These are phyloP conservation scores for Tetrahymena elliotti DNA, from an alignment of 73 alveolate genomes.

Conservation along the genomic window DNA sequence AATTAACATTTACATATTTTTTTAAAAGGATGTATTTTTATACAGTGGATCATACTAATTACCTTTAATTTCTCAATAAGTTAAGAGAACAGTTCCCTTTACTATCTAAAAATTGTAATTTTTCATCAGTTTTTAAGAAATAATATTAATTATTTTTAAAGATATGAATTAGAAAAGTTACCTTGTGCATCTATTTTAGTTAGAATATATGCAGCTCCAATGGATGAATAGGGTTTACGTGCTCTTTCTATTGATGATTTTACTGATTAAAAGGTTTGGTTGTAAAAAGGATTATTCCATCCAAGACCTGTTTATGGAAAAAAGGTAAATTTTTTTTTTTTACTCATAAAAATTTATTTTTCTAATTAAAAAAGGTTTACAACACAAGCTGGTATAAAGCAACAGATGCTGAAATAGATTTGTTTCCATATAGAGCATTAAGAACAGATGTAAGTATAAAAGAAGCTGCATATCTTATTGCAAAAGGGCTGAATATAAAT, in stretches of 20 bases:
- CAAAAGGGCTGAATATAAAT: constrained; percentile 15
- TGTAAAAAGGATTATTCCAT: neutral
- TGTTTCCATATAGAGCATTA: neutral
- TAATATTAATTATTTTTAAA: neutral
- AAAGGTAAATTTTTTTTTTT: neutral
- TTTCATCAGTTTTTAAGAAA: neutral
- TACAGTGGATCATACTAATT: constrained; percentile 64
- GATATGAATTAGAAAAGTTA: constrained; percentile 63
- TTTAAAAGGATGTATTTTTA: constrained; percentile 36
- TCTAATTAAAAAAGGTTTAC: neutral
- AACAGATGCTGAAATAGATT: constrained; percentile 28
- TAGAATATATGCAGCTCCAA: constrained; percentile 65
- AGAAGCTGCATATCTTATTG: constrained; percentile 29
- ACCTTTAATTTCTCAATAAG: constrained; percentile 57
- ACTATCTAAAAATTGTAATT: constrained; percentile 48
- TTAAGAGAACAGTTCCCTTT: constrained; percentile 58
- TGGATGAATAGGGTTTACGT: constrained; percentile 57
- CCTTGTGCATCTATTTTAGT: constrained; percentile 80
- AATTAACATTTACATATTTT: neutral
- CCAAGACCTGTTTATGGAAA: constrained; percentile 39
- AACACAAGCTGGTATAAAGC: constrained; percentile 15
- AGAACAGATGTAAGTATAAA: constrained; percentile 9
- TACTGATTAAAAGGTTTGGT: constrained; percentile 8
- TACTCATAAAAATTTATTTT: neutral
- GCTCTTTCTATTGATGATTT: constrained; percentile 50